These are phyloP conservation scores for Ogataea thermomethanolica DNA, from an alignment of 805 yeast species.

Conservation along the genomic window DNA sequence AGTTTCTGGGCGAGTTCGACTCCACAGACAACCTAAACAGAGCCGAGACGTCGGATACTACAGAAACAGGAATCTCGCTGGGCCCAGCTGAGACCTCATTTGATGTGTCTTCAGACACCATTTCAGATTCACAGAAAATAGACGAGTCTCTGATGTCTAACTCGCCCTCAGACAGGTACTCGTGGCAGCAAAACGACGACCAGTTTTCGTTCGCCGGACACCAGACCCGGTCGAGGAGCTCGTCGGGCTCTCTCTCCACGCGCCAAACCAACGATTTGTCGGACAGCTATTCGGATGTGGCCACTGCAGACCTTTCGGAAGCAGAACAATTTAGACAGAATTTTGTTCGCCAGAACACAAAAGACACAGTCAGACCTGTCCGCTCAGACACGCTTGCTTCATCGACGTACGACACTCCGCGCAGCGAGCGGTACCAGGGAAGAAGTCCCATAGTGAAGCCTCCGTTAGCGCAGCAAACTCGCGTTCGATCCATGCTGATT, in stretches of 20 bases:
- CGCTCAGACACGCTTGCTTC: constrained; percentile 1
- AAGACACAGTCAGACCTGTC: constrained; percentile 17
- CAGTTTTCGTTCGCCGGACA: constrained; percentile 3
- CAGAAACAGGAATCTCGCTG: not conserved
- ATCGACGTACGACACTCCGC: constrained; percentile 1
- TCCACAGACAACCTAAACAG: constrained; percentile 4
- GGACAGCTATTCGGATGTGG: constrained; percentile 9
- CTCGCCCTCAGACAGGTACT: constrained; percentile 12
- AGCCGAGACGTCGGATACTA: not conserved
- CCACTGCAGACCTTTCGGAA: not conserved
- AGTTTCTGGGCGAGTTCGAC: constrained; percentile 5
- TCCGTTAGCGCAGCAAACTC: not conserved
- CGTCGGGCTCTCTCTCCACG: constrained; percentile 26
- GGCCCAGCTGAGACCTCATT: constrained; percentile 2
- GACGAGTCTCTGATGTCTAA: not conserved
- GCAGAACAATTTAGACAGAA: constrained; percentile 19
- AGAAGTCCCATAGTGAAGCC: not conserved
- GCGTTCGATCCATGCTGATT: constrained; percentile 1
- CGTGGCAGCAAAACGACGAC: constrained; percentile 18
- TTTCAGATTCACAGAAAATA: not conserved
- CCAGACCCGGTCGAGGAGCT: constrained; percentile 18
- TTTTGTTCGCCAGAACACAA: constrained; percentile 26
- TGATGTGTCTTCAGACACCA: constrained; percentile 2
- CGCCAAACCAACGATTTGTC: constrained; percentile 8
- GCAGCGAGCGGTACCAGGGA: constrained; percentile 1